Base-by-base conservation (phyloP, 148 eudicot species). In the Rheum nobile region DNA sequence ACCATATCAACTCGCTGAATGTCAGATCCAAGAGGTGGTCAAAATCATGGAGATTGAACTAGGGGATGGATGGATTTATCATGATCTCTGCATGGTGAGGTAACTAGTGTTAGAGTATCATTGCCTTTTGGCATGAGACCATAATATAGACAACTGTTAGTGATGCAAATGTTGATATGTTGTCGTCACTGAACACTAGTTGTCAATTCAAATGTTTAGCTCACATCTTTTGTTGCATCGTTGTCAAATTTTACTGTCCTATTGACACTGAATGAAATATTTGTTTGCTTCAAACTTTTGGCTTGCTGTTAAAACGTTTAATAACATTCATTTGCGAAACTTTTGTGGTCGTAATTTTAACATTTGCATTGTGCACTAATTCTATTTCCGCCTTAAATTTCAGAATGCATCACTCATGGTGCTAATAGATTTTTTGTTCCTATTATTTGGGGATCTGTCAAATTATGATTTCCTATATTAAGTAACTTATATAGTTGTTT, bases 11-110 rank as follows among this genome's bases (percentile, higher is more conserved):
- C 0, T 22, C 67, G 13, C 34, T 72, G 75, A 29, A 31, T 75
- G 69, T 41, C 31, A 94, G 98, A 89, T 89, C 76, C 85, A 83
- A 76, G 96, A 91, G 77, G 91, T 89, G 72, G 85, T 94, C 57
- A 94, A n/a, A n/a, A n/a, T n/a, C n/a, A n/a, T n/a, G n/a, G n/a
- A n/a, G n/a, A n/a, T n/a, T n/a, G n/a, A n/a, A 54, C 96, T 94
- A 24, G 96, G 97, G 39, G 98, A 89, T 61, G 98, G 88, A 67
- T 94, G 98, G 96, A 85, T 94, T 67, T 85, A 79, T 71, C 82
- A 81, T 67, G 80, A 89, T 77, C 76, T 74, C 8, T 85, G 91
- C 72, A 84, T 91, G 97, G 98, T 93, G 32, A 31, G 78, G 4
- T 67, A 3, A 47, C 22, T 35, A 19, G 22, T 41, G 37, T 73